phyloP scores from a whole-genome alignment of 306 rosid genomes.

The Canavalia gladiata region DNA sequence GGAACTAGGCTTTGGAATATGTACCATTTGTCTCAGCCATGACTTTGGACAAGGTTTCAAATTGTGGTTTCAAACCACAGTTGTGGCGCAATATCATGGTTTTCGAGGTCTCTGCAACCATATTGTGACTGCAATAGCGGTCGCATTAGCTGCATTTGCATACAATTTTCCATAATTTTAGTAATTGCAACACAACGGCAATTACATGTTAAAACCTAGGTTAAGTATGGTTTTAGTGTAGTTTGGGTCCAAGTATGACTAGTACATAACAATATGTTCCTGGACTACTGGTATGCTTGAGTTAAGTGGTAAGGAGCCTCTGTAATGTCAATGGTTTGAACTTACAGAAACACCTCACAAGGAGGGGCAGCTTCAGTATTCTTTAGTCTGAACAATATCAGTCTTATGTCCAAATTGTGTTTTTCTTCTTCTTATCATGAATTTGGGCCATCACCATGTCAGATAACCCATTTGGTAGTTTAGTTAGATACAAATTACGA shows the following conservation, averaged over 20 bases:
- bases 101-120: background rate
- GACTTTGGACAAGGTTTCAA: conserved; percentile 5
- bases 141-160: background rate
- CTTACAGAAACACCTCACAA: background rate
- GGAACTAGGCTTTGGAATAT: background rate
- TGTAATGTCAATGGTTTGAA: background rate
- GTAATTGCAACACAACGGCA: background rate
- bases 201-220: background rate
- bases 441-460: background rate
- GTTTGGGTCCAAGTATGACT: background rate
- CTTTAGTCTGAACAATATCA: background rate
- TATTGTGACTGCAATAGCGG: background rate
- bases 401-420: background rate
- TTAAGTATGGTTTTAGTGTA: background rate
- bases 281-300: background rate
- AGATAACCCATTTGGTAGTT: no score
- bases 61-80: background rate
- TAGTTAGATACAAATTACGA: no score
- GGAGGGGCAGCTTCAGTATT: background rate
- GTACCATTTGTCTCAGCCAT: background rate
- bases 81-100: background rate
- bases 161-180: background rate
- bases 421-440: background rate
- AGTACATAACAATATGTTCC: background rate
- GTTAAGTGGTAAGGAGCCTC: background rate